Evolutionary conservation across 441 rosid species (phyloP).

Genomic region (Syzygium malaccense): DNA sequence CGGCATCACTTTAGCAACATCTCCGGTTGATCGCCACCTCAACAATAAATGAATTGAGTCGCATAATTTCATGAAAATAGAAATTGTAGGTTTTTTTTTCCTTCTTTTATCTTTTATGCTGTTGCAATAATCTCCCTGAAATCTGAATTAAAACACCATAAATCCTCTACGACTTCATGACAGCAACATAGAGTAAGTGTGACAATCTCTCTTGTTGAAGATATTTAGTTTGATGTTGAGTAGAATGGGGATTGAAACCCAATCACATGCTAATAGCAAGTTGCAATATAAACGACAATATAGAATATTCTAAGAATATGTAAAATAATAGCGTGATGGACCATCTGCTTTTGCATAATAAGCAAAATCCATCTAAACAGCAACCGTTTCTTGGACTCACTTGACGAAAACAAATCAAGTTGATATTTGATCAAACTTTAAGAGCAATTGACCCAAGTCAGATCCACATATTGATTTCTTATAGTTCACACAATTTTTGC

Average conservation of each 20-base stretch:
- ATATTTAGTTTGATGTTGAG: neutral
- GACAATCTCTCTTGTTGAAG: neutral
- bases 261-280: neutral
- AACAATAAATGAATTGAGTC: neutral
- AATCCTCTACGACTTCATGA: neutral
- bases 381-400: neutral
- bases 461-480: neutral
- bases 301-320: neutral
- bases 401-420: neutral
- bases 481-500: neutral
- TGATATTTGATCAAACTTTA: neutral
- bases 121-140: neutral
- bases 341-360: neutral
- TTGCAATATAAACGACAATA: neutral
- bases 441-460: neutral
- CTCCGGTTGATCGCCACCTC: neutral
- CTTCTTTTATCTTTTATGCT: neutral
- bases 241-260: neutral
- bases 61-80: neutral
- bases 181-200: neutral
- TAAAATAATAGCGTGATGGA: neutral
- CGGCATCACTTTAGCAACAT: neutral
- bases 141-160: neutral
- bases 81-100: neutral
- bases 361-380: neutral